phyloP scores from a whole-genome alignment of 108 stramenopile genomes.

The Parietichytrium sp. region DNA sequence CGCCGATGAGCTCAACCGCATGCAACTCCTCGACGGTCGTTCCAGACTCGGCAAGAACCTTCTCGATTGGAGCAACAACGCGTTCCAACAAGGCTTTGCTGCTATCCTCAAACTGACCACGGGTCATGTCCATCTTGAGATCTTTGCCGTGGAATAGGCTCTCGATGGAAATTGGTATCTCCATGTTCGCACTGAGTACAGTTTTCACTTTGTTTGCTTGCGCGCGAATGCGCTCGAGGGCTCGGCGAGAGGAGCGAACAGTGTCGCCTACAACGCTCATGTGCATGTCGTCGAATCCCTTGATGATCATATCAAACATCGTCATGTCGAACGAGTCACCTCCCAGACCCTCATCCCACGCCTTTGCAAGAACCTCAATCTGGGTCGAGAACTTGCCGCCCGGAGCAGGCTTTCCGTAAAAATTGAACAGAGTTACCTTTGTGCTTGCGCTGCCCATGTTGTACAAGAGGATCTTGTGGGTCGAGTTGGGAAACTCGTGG shows the following conservation, averaged over 20 bases:
- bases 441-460: slow-evolving; percentile 89
- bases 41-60: slow-evolving; percentile 60
- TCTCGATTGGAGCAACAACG: slow-evolving; percentile 71
- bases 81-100: slow-evolving; percentile 77
- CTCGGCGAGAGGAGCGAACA: slow-evolving; percentile 74
- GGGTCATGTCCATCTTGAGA: slow-evolving; percentile 73
- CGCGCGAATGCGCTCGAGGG: slow-evolving; percentile 89
- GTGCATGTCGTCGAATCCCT: slow-evolving; percentile 86
- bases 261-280: slow-evolving; percentile 66
- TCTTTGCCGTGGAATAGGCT: slow-evolving; percentile 84
- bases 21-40: slow-evolving; percentile 82
- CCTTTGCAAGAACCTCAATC: slow-evolving; percentile 84
- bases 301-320: slow-evolving; percentile 84
- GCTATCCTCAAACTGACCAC: slow-evolving; percentile 82
- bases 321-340: slow-evolving; percentile 80
- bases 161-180: slow-evolving; percentile 91
- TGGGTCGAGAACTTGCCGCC: slow-evolving; percentile 83
- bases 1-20: slow-evolving; percentile 93
- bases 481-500: slow-evolving; percentile 72
- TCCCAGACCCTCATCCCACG: slow-evolving; percentile 89
- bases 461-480: slow-evolving; percentile 84
- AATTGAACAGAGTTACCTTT: slow-evolving; percentile 81
- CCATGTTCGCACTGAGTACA: slow-evolving; percentile 90
- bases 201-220: slow-evolving; percentile 96
- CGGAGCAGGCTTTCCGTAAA: slow-evolving; percentile 71